These are phyloP conservation scores for Russula griseocarnosa DNA, from an alignment of 768 basidiomycete genomes.

Conservation along the genomic window DNA sequence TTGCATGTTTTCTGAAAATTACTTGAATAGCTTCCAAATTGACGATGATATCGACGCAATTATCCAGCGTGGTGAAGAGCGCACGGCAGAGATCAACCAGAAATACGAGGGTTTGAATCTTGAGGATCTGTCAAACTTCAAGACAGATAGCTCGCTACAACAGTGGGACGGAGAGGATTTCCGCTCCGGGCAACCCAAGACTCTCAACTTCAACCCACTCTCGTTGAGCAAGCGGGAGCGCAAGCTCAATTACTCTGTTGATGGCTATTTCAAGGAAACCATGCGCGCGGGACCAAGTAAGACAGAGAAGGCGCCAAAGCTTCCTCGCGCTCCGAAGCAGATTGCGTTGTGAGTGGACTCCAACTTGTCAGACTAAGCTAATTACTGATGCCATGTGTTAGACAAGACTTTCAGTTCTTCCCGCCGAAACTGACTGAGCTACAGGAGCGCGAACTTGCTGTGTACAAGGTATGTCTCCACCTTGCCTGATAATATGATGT, in stretches of 20 bases:
- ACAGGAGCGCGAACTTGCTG: slow-evolving; percentile 83
- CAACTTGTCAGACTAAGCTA: background rate
- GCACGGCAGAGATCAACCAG: slow-evolving; percentile 80
- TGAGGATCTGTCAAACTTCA: slow-evolving; percentile 96
- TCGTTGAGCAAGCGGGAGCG: slow-evolving; percentile 92
- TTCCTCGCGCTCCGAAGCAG: slow-evolving; percentile 86
- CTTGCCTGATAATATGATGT: background rate
- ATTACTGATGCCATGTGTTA: slow-evolving; percentile 33
- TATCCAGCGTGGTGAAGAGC: slow-evolving; percentile 85
- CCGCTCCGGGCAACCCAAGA: slow-evolving; percentile 65
- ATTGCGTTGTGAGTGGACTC: slow-evolving; percentile 58
- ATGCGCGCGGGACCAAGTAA: slow-evolving; percentile 77
- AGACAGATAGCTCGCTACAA: slow-evolving; percentile 84
- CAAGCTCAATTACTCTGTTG: slow-evolving; percentile 91
- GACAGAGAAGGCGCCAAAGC: slow-evolving; percentile 73
- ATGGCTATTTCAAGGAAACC: slow-evolving; percentile 92
- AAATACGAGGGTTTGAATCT: slow-evolving; percentile 92
- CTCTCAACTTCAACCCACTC: slow-evolving; percentile 69
- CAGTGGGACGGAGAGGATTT: slow-evolving; percentile 98
- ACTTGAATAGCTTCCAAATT: slow-evolving; percentile 53
- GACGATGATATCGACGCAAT: slow-evolving; percentile 94
- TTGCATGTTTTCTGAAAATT: slow-evolving; percentile 1
- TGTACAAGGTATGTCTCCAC: slow-evolving; percentile 55
- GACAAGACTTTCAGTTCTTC: slow-evolving; percentile 97
- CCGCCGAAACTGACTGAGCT: slow-evolving; percentile 72